Evolutionary conservation across 169 alveolate genomes (phyloP), one percentile per base, ranked within the genome.

Genomic region (Plasmodium adleri): DNA sequence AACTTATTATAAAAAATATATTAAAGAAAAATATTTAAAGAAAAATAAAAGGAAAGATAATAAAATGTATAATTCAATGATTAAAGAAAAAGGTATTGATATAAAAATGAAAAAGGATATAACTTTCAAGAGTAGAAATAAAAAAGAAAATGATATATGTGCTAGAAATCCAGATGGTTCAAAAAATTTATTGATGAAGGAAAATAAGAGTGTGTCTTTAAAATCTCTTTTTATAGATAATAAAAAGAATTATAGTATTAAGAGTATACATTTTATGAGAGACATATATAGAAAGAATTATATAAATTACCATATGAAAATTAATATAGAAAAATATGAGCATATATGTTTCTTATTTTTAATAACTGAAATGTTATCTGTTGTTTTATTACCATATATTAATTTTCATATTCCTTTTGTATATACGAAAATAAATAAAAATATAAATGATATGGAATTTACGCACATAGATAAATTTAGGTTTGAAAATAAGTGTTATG

Each of bases 261-360:
- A 58, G 59, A 49, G 45, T 49, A 68, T 83, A 39, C 56, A 83
- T 83, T 83, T 83, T 24, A 54, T 83, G 49, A 83, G 91, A 68
- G 91, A 83, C 28, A 52, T 72, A 13, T 67, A 68, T 83, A 83
- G 56, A 67, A 83, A 83, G 45, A 70, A 83, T 54, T 54, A 54
- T 39, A 68, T 70, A 22, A 83, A 56, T 68, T 70, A 67, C 45
- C 60, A 83, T 49, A 68, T 56, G 52, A 83, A 83, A 70, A 83
- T 83, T 22, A 83, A 83, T 67, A 72, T 83, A 43, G 91, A 83
- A 83, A 83, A 83, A 43, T 83, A 83, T 83, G 91, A 83, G 47
- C 91, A 83, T 72, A 68, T 83, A 20, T 68, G 43, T 43, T 83
- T 83, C 62, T 56, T 83, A 15, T 83, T 83, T 72, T 9, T 54